A percentile compares a stretch with the other conserved stretches of the same genome.
These are phyloP conservation scores for Kalanchoe fedtschenkoi DNA, from an alignment of 164 flowering plant genomes.

Conservation along the genomic window DNA sequence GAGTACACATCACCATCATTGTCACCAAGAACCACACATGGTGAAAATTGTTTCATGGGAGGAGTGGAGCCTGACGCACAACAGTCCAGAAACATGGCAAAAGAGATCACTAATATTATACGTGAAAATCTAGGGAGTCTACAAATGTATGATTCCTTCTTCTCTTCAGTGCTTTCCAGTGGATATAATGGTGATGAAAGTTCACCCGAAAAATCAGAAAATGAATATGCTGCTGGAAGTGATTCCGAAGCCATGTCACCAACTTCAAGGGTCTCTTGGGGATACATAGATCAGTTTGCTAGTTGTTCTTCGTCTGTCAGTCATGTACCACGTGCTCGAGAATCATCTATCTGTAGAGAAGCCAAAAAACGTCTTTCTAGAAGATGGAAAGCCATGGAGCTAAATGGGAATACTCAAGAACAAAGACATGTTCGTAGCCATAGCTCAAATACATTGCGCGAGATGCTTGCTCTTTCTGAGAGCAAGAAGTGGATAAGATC, in stretches of 20 bases:
- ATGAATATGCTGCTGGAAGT: conserved; percentile 49
- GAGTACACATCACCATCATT: conserved; percentile 36
- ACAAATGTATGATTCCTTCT: conserved; percentile 46
- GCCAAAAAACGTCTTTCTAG: conserved; percentile 95
- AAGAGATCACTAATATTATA: conserved; percentile 50
- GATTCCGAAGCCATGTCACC: conserved; percentile 83
- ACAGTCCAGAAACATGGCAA: conserved; percentile 62
- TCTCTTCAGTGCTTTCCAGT: conserved; percentile 69
- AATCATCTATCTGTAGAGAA: conserved; percentile 88
- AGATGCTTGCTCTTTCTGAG: conserved; percentile 93
- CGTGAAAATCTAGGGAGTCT: conserved; percentile 43
- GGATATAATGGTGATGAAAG: conserved; percentile 83
- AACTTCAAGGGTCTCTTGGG: conserved; percentile 75
- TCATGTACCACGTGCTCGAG: conserved; percentile 68
- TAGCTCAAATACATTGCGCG: conserved; percentile 87
- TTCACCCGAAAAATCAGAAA: conserved; percentile 67
- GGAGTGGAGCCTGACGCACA: conserved; percentile 33
- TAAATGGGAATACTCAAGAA: conserved; percentile 44
- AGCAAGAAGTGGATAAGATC: conserved; percentile 27
- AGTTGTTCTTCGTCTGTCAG: conserved; percentile 69
- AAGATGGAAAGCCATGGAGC: conserved; percentile 85
- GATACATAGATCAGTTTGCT: conserved; percentile 47
- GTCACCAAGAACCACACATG: conserved; percentile 25
- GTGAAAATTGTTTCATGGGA: conserved; percentile 29
- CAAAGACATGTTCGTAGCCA: conserved; percentile 41